Evolutionary conservation across 2,329 filamentous ascomycete genomes (phyloP), one percentile per base, ranked within the genome.

Genomic region (Calonectria naviculata): DNA sequence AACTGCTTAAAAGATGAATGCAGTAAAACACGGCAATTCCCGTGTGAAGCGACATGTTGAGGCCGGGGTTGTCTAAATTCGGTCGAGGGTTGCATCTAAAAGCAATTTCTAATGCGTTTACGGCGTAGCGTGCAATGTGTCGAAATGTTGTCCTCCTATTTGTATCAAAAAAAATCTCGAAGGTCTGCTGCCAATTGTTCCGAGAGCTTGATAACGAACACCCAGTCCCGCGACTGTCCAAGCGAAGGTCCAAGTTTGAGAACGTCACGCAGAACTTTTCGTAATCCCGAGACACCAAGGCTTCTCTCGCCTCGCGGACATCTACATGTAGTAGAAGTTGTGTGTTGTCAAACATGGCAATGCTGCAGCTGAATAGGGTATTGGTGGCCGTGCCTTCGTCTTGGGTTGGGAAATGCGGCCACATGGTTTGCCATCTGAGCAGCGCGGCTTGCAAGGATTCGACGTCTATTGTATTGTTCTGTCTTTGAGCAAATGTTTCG

Each of bases 331-430:
- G 52, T 29, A 58, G 52, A 1, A 58, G 31, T n/a, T 58, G 52
- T 2, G 52, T 58, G 21, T 58, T 58, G 52, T 58, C 52, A 58
- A 58, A 58, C 52, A 58, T 58, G 31, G 52, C 52, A 24, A 58
- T 38, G 29, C 52, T 58, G 21, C 52, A 58, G 9, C 52, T 58
- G 1, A 58, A 38, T 21, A 58, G 17, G 2, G 52, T 58, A 15
- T 58, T 58, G 21, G 31, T 58, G 12, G 52, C 31, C 8, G 9
- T 26, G 52, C n/a, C 52, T 5, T 58, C 52, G 1, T 58, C 34
- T 36, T 26, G 6, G 2, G 34, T 38, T 38, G 52, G 52, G n/a
- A 58, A 58, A 7, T 24, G 34, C 3, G 52, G 52, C 52, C 52
- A 58, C 21, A 58, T 2, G 15, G n/a, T 58, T 58, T 58, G 52